Percentiles rank a stretch among this genome's conserved stretches.
Evolutionary conservation across 2,329 filamentous ascomycete genomes (phyloP).

Genomic region (Trichoderma oligosporum): DNA sequence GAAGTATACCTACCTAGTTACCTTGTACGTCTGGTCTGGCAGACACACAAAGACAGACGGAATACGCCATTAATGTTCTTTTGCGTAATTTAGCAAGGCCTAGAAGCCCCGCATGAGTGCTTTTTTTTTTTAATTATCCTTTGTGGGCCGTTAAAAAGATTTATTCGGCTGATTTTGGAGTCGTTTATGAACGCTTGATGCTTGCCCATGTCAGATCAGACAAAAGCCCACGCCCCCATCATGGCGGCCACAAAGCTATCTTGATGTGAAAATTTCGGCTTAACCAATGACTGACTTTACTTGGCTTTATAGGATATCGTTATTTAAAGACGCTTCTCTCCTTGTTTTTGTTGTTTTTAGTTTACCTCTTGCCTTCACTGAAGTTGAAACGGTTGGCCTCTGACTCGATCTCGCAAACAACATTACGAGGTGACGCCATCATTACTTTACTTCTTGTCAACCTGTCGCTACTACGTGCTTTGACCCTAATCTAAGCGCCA

Average conservation of each 20-base stretch:
- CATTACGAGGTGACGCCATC: conserved; percentile 14
- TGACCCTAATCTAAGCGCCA: background rate
- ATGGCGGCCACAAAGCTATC: conserved; percentile 8
- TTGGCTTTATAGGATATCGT: background rate
- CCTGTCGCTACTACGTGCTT: background rate
- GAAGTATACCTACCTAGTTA: too few relatives aligned
- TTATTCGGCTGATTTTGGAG: too few relatives aligned
- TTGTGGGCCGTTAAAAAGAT: too few relatives aligned
- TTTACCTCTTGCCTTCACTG: too few relatives aligned
- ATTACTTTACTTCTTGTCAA: background rate
- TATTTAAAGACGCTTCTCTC: background rate
- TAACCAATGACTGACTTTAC: background rate
- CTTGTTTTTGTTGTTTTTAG: background rate
- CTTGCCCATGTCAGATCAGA: conserved; percentile 14
- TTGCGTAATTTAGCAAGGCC: background rate
- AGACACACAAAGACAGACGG: background rate
- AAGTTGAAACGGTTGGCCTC: too few relatives aligned
- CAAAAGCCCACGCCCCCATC: too few relatives aligned
- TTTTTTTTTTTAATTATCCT: too few relatives aligned
- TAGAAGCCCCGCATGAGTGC: conserved; percentile 1
- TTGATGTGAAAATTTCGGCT: background rate
- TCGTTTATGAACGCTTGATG: background rate
- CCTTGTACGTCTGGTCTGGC: background rate
- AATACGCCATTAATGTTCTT: background rate
- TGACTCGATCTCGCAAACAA: too few relatives aligned